phyloP scores from a whole-genome alignment of 2,329 filamentous ascomycete genomes.

The Calonectria naviculata region DNA sequence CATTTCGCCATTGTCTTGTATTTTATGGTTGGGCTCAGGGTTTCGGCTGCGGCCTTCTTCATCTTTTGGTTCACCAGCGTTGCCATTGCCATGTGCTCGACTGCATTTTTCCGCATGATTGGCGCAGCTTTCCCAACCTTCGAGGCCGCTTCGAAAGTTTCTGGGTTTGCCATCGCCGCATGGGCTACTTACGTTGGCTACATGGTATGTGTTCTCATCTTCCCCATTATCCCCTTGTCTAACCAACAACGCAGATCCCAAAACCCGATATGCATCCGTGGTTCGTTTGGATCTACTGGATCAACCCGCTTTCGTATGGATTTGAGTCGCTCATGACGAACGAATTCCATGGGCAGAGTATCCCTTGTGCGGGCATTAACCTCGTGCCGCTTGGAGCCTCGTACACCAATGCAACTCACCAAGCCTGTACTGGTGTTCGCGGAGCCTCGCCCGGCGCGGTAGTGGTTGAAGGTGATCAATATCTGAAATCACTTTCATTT shows the following conservation, averaged over 20 bases:
- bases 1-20: not conserved
- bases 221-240: too few species aligned
- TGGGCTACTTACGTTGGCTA: not conserved
- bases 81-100: not conserved
- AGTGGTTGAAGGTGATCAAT: not conserved
- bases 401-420: not conserved
- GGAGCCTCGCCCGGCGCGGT: not conserved
- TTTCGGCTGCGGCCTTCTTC: not conserved
- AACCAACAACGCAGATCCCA: slow-evolving; percentile 51
- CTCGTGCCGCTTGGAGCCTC: not conserved
- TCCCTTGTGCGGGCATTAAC: not conserved
- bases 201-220: not conserved
- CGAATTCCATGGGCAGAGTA: not conserved
- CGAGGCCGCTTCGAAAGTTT: slow-evolving; percentile 63
- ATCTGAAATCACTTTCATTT: not conserved
- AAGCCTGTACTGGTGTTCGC: not conserved
- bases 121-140: slow-evolving; percentile 54
- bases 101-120: not conserved
- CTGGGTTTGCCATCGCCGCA: not conserved
- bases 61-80: not conserved
- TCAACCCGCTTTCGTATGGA: slow-evolving; percentile 75
- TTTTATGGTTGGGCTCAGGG: not conserved
- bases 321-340: slow-evolving; percentile 64
- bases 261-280: slow-evolving; percentile 71
- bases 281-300: slow-evolving; percentile 73